Percentiles rank a stretch among this genome's conserved stretches.
Conservation (phyloP, 768 basidiomycete species). For the Daedalea quercina region DNA sequence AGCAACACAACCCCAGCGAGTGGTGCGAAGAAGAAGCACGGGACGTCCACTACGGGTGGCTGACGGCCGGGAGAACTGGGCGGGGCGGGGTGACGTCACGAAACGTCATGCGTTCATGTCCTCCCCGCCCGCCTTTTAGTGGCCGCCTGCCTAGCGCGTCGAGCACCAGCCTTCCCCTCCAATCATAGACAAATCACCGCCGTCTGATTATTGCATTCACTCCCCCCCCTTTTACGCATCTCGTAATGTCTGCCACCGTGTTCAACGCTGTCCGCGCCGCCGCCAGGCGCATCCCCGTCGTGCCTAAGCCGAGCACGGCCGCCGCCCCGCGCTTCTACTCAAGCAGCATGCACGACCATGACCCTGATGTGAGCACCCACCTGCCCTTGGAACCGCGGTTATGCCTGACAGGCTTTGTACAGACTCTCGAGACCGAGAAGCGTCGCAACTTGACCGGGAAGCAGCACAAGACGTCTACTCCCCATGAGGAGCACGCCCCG, state of each 20-base stretch:
- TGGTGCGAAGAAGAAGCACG: not conserved
- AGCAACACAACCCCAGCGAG: not conserved
- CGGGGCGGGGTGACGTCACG: not conserved
- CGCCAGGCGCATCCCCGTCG: conserved; percentile 15
- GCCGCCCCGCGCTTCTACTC: conserved; percentile 16
- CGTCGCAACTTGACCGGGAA: conserved; percentile 23
- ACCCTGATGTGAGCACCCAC: conserved; percentile 23
- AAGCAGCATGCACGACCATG: conserved; percentile 29
- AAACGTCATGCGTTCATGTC: not conserved
- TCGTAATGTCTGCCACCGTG: conserved; percentile 17
- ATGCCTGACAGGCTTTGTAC: not conserved
- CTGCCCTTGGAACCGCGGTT: not conserved
- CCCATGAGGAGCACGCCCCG: conserved; percentile 23
- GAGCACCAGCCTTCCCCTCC: not conserved
- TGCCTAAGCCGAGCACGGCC: conserved; percentile 11
- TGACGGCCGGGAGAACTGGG: not conserved
- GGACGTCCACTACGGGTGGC: not conserved
- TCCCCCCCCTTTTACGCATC: not conserved
- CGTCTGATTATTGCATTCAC: not conserved
- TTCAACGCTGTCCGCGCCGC: conserved; percentile 18
- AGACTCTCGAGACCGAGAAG: conserved; percentile 30
- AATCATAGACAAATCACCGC: not conserved
- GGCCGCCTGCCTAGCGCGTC: not conserved
- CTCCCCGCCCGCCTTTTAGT: not conserved
- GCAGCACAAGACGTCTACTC: conserved; percentile 29